A percentile compares a stretch with the other conserved stretches of the same genome.
Conservation (phyloP, 345 rosid species). For the Zanthoxylum bungeanum region DNA sequence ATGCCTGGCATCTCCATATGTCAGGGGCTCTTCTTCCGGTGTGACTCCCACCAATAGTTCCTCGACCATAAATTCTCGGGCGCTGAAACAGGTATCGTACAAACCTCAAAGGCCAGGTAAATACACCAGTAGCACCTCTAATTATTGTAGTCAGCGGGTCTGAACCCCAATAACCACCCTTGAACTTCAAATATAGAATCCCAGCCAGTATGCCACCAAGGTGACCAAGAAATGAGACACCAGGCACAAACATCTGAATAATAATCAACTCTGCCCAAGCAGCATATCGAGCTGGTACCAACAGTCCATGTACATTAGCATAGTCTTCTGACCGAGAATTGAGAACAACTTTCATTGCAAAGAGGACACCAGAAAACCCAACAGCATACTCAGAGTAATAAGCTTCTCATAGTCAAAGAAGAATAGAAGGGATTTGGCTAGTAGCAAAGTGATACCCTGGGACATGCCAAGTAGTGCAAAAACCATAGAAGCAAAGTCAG, state of each 20-base stretch:
- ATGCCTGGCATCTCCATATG: slow-evolving; percentile 83
- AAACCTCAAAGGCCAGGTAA: slow-evolving; percentile 66
- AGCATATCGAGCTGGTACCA: slow-evolving; percentile 72
- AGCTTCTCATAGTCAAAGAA: slow-evolving; percentile 57
- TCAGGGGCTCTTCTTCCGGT: slow-evolving; percentile 36
- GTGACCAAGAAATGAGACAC: slow-evolving; percentile 89
- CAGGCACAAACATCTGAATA: slow-evolving; percentile 85
- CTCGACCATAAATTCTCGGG: slow-evolving; percentile 62
- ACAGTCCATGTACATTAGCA: slow-evolving; percentile 59
- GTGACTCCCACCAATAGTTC: slow-evolving; percentile 56
- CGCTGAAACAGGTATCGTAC: slow-evolving; percentile 36
- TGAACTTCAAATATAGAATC: slow-evolving; percentile 65
- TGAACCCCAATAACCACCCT: slow-evolving; percentile 45
- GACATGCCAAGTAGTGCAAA: slow-evolving; percentile 71
- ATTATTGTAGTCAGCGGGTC: slow-evolving; percentile 51
- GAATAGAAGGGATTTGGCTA: slow-evolving; percentile 63
- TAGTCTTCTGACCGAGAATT: slow-evolving; percentile 63
- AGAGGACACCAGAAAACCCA: slow-evolving; percentile 93
- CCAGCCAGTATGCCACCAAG: slow-evolving; percentile 97
- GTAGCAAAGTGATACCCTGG: slow-evolving; percentile 73
- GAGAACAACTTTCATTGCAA: slow-evolving; percentile 94
- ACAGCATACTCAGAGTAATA: slow-evolving; percentile 66
- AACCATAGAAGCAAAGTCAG: slow-evolving; percentile 78
- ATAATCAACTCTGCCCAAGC: slow-evolving; percentile 95
- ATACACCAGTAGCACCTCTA: slow-evolving; percentile 33